These are phyloP conservation scores for Micromonas pusilla DNA, from an alignment of 139 green algal genomes.

Conservation along the genomic window DNA sequence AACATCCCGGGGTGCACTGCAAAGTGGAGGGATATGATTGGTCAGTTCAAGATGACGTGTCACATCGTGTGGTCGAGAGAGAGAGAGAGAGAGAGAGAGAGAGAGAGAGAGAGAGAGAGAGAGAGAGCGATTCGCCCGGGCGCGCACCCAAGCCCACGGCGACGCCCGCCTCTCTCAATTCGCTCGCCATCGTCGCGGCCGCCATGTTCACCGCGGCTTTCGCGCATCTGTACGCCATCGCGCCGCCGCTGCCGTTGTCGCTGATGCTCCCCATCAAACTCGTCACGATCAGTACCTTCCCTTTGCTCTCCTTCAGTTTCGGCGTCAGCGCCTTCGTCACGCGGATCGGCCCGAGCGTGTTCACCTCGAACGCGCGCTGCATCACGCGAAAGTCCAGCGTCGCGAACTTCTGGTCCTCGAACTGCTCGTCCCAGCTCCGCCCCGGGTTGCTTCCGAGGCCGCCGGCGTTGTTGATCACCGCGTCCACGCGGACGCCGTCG, in stretches of 20 bases:
- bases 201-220: constrained; percentile 57
- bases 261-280: constrained; percentile 46
- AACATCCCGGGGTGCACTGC: constrained; percentile 42
- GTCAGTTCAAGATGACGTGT: no score
- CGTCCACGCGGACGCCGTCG: constrained; percentile 16
- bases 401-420: not conserved
- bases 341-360: constrained; percentile 48
- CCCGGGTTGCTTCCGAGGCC: constrained; percentile 6
- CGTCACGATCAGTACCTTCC: constrained; percentile 46
- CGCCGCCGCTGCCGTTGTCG: constrained; percentile 30
- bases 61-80: no score
- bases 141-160: constrained; percentile 48
- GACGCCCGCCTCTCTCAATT: constrained; percentile 44
- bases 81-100: no score
- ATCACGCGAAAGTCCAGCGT: not conserved
- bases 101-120: no score
- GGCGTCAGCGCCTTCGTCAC: constrained; percentile 34
- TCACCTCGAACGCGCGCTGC: constrained; percentile 46
- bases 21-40: no score
- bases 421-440: not conserved
- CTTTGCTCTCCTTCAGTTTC: constrained; percentile 5
- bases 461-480: constrained; percentile 49
- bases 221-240: constrained; percentile 53
- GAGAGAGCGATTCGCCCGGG: constrained; percentile 45
- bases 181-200: constrained; percentile 41